Evolutionary conservation across 208 protist species (phyloP).

Genomic region (Acanthamoeba royreba): DNA sequence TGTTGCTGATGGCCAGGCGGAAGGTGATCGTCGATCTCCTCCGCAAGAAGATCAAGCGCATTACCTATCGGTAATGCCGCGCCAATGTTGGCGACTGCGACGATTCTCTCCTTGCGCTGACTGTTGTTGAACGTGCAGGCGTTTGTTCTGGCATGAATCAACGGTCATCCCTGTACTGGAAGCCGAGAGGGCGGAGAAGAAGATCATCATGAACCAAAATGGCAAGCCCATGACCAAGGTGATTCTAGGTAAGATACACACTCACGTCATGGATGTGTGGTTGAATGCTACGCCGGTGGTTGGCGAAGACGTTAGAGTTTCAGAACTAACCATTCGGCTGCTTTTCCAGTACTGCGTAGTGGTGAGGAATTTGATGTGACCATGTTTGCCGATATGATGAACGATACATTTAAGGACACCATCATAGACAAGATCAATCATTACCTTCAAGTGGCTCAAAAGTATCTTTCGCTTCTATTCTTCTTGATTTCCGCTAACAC

Average conservation of each 20-base stretch:
- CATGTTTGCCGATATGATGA: not conserved
- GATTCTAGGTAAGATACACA: not conserved
- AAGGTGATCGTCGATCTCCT: conserved; percentile 21
- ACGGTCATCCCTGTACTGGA: not conserved
- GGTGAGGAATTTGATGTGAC: not conserved
- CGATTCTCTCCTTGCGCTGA: not conserved
- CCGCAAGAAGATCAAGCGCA: not conserved
- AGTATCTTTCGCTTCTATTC: not conserved
- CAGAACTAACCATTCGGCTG: no score
- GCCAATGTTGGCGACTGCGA: no score
- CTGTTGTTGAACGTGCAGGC: not conserved
- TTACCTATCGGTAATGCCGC: not conserved
- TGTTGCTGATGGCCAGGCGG: conserved; percentile 2
- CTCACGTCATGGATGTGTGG: no score
- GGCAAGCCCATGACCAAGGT: not conserved
- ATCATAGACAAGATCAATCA: conserved; percentile 8
- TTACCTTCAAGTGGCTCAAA: not conserved
- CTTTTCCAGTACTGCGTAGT: not conserved
- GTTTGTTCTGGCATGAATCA: not conserved
- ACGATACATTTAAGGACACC: not conserved
- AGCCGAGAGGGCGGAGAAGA: not conserved
- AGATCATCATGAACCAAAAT: not conserved
- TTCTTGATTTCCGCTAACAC: no score
- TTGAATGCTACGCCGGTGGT: no score
- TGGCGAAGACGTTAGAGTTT: no score